phyloP scores from a whole-genome alignment of 1,139 yeast genomes.

The Zygosaccharomyces pseudobailii region DNA sequence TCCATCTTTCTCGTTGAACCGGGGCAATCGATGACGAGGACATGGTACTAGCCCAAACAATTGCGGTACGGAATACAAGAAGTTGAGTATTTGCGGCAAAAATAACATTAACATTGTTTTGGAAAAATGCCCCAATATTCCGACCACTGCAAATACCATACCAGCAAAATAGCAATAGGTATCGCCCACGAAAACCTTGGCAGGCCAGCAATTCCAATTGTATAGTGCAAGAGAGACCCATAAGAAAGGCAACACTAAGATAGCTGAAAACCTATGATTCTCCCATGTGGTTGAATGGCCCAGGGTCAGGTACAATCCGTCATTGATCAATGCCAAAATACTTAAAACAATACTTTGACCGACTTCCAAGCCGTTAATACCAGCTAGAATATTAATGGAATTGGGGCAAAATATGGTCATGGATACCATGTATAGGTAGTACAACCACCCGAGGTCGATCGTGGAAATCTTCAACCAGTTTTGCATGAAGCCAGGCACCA shows the following conservation, averaged over 20 bases:
- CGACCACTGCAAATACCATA: constrained; percentile 97
- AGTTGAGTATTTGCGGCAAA: constrained; percentile 86
- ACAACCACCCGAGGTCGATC: constrained; percentile 71
- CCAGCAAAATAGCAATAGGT: constrained; percentile 98
- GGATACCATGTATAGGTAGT: constrained; percentile 86
- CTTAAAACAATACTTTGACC: constrained; percentile 88
- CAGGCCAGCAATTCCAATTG: constrained; percentile 84
- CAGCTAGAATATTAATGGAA: constrained; percentile 94
- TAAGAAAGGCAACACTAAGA: constrained; percentile 75
- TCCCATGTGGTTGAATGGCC: constrained; percentile 64
- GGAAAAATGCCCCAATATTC: constrained; percentile 92
- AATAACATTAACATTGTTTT: constrained; percentile 83
- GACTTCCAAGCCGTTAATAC: constrained; percentile 92
- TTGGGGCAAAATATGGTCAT: constrained; percentile 93
- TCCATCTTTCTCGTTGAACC: constrained; percentile 62
- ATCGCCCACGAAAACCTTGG: constrained; percentile 92
- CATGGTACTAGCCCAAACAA: constrained; percentile 81
- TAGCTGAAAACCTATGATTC: constrained; percentile 77
- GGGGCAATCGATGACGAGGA: constrained; percentile 92
- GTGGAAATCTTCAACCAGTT: constrained; percentile 38
- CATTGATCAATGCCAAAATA: constrained; percentile 66
- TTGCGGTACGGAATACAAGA: constrained; percentile 86
- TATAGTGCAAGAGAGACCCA: constrained; percentile 79
- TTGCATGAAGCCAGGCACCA: constrained; percentile 69
- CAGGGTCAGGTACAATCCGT: constrained; percentile 58